These are phyloP conservation scores for Lasiosphaeria hispida DNA, from an alignment of 495 filamentous ascomycete species.

Conservation along the genomic window DNA sequence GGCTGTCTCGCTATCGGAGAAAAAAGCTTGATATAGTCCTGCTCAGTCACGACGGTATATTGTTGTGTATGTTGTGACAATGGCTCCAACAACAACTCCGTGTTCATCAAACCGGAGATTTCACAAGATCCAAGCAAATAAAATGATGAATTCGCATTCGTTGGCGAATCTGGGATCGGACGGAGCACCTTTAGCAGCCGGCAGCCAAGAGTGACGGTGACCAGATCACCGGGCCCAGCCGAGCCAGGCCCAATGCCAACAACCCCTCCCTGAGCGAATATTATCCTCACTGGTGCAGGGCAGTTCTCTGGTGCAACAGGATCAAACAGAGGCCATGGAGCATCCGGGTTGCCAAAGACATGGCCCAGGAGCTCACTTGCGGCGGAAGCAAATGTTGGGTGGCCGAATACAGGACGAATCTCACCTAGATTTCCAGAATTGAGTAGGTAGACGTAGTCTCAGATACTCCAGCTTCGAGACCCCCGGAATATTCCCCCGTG, in stretches of 20 bases:
- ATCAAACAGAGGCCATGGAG: neutral
- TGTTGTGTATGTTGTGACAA: neutral
- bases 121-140: neutral
- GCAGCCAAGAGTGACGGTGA: neutral
- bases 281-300: neutral
- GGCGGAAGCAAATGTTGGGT: neutral
- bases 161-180: neutral
- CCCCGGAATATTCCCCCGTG: neutral
- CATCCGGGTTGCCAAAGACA: neutral
- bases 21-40: neutral
- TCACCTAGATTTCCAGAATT: neutral
- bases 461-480: neutral
- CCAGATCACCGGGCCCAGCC: neutral
- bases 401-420: neutral
- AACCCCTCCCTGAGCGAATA: neutral
- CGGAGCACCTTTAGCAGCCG: neutral
- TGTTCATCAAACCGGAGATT: neutral
- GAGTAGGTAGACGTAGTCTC: neutral
- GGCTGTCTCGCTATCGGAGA: neutral
- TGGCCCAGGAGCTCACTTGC: neutral
- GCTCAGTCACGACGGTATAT: neutral
- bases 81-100: neutral
- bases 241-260: neutral
- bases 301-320: neutral
- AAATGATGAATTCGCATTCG: neutral